phyloP scores from a whole-genome alignment of 352 stramenopile genomes.

The Phytophthora idaei region DNA sequence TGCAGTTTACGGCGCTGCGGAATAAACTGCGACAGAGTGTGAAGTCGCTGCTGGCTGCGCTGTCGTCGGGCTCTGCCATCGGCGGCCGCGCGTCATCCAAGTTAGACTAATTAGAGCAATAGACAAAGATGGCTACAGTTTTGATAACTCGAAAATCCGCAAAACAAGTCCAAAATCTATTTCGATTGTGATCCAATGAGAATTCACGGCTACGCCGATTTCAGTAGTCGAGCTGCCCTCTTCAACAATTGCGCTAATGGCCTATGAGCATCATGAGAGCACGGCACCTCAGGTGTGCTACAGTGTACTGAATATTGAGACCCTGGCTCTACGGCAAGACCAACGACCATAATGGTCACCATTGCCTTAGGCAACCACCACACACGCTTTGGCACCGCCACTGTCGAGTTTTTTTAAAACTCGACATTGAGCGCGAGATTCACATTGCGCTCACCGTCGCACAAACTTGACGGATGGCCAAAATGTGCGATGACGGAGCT shows the following conservation, averaged over 20 bases:
- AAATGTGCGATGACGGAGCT: not conserved
- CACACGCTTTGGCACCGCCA: not conserved
- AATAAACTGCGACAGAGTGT: conserved; percentile 47
- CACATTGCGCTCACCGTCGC: conserved; percentile 2
- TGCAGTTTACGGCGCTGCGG: conserved; percentile 43
- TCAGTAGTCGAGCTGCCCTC: not conserved
- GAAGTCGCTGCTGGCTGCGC: conserved; percentile 41
- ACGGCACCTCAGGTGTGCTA: too few relatives aligned
- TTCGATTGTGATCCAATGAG: not conserved
- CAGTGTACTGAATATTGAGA: not conserved
- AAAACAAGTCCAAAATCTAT: not conserved
- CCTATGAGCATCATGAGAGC: not conserved
- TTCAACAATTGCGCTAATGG: not conserved
- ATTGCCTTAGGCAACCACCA: conserved; percentile 16
- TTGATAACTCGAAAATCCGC: not conserved
- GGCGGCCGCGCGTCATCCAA: conserved; percentile 32
- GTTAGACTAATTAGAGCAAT: conserved; percentile 34
- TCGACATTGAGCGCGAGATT: not conserved
- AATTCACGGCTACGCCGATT: not conserved
- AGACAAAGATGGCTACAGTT: conserved; percentile 14
- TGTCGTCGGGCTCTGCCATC: conserved; percentile 18
- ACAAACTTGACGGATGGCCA: not conserved
- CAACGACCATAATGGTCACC: not conserved
- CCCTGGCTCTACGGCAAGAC: conserved; percentile 4
- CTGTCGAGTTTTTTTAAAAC: conserved; percentile 10